Evolutionary conservation across 1,139 yeast genomes (phyloP), one percentile per base, ranked within the genome.

Genomic region (Blastobotrys capitulatus): DNA sequence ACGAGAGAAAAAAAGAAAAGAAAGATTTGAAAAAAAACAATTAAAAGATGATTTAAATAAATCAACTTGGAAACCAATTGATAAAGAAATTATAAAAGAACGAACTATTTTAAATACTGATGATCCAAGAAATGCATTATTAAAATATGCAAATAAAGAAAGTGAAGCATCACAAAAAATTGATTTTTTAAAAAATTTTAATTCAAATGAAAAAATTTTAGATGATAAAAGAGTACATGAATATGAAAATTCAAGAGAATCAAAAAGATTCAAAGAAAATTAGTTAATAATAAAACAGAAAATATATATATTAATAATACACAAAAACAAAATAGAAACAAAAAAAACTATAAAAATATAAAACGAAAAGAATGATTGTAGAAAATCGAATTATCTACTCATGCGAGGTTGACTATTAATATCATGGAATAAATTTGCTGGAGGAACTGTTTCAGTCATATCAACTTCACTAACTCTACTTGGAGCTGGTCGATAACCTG

Each of bases 361-460:
- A 22, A 46, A 22, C 13, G 40, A 18, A 34, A 29, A 16, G 25
- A 22, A 22, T 32, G 19, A 38, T 10, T 13, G n/a, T 15, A 22
- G 25, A 13, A 38, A 15, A n/a, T 15, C 13, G 36, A 29, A 32
- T 6, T 16, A 16, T 20, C 22, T 18, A n/a, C 20, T 25, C 27
- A 20, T 20, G 40, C 27, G 25, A 18, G 32, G 32, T 29, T 29
- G 32, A 13, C 9, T 29, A 13, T 29, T 29, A 29, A 29, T 29
- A 29, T 80, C 83, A 61, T 78, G 80, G 49, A 82, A 70, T 55
- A 82, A 70, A 44, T 78, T 80, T 43, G 73, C 78, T 1, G 88
- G 87, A 49, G 83, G 83, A 22, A 82, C 83, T 3, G 80, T 79
- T 53, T 78, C 72, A 67, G 81, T 73, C 87, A 83, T 82, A 43